Conservation (phyloP, 306 rosid species). For the Citrullus mucosospermus region DNA sequence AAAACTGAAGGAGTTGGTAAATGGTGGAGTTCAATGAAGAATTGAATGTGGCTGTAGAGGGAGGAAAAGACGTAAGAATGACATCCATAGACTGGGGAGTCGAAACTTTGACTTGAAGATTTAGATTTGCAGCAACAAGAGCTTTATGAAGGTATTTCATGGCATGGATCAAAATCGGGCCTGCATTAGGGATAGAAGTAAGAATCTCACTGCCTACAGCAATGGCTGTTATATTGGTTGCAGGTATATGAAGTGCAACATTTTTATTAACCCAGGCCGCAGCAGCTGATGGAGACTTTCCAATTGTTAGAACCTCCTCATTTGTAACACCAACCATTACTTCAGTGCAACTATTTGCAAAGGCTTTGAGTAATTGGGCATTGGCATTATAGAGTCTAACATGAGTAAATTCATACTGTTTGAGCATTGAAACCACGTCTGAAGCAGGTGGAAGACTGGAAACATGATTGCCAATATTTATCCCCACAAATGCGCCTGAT, state of each 20-base stretch:
- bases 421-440: conserved; percentile 48
- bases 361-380: conserved; percentile 58
- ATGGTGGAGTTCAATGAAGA: conserved; percentile 30
- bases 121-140: conserved; percentile 54
- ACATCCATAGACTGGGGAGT: conserved; percentile 68
- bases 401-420: conserved; percentile 51
- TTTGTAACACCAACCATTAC: conserved; percentile 66
- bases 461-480: conserved; percentile 73
- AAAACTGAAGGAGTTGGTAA: conserved; percentile 46
- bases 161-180: conserved; percentile 60
- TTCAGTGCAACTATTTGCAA: conserved; percentile 52
- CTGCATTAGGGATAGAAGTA: conserved; percentile 48
- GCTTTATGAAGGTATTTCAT: conserved; percentile 43
- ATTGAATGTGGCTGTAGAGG: conserved; percentile 63
- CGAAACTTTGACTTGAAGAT: conserved; percentile 62
- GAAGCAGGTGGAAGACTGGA: conserved; percentile 59
- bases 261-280: conserved; percentile 76
- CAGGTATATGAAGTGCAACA: conserved; percentile 61
- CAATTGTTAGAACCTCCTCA: conserved; percentile 57
- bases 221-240: conserved; percentile 73
- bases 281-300: conserved; percentile 57
- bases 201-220: conserved; percentile 86
- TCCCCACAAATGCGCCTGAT: conserved; percentile 79
- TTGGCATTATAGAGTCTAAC: conserved; percentile 69
- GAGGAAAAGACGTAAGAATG: conserved; percentile 68